These are phyloP conservation scores for Chalciporus sp. DNA, from an alignment of 1,284 basidiomycete species.

Conservation along the genomic window DNA sequence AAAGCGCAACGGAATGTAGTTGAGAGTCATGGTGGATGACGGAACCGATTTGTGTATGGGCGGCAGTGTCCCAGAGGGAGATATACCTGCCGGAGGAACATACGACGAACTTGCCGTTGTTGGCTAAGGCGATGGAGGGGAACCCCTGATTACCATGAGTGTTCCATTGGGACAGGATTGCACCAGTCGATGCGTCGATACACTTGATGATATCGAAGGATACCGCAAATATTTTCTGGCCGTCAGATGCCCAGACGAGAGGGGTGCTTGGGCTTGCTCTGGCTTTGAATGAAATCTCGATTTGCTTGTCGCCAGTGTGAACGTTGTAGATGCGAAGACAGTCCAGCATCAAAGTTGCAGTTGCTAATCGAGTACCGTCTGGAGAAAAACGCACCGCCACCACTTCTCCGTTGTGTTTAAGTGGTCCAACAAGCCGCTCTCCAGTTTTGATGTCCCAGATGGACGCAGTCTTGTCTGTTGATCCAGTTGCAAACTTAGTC, in stretches of 20 bases:
- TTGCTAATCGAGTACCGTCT: neutral
- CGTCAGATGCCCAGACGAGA: neutral
- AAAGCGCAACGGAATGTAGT: constrained; percentile 10
- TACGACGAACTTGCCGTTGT: neutral
- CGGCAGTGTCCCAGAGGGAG: constrained; percentile 11
- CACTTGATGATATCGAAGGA: no score
- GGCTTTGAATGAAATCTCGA: no score
- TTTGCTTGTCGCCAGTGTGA: neutral
- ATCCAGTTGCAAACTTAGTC: neutral
- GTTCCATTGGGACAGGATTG: no score
- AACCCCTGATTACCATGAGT: no score
- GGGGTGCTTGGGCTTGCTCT: neutral
- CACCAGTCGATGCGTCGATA: no score
- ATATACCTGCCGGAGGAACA: neutral
- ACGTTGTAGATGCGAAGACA: neutral
- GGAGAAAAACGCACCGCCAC: neutral
- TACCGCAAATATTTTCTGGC: no score
- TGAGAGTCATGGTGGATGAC: neutral
- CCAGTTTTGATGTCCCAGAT: neutral
- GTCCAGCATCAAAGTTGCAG: neutral
- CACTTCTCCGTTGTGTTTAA: neutral
- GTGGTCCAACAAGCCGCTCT: neutral
- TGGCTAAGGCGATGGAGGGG: no score
- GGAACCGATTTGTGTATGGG: constrained; percentile 1
- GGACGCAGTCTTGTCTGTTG: neutral